Evolutionary conservation across 805 yeast genomes (phyloP).

Genomic region (Metschnikowia lunata): DNA sequence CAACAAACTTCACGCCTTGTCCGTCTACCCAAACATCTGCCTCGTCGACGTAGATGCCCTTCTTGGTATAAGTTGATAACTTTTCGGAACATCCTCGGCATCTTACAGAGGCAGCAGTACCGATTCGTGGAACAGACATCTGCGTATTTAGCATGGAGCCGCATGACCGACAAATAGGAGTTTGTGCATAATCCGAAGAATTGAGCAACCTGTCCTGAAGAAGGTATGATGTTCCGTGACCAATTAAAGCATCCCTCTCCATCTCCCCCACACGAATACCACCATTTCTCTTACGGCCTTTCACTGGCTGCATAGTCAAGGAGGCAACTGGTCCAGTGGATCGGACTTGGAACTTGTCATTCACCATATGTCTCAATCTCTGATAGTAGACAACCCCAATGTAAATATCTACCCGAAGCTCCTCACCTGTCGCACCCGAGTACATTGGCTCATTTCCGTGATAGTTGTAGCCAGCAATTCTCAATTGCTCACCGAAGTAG

Average conservation of each 20-base stretch:
- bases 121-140: slow-evolving; percentile 85
- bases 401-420: slow-evolving; percentile 90
- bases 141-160: slow-evolving; percentile 91
- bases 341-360: slow-evolving; percentile 98
- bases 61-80: slow-evolving; percentile 51
- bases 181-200: slow-evolving; percentile 92
- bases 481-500: slow-evolving; percentile 90
- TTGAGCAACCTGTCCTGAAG: slow-evolving; percentile 92
- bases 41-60: slow-evolving; percentile 52
- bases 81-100: slow-evolving; percentile 89
- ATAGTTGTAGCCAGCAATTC: slow-evolving; percentile 86
- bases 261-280: slow-evolving; percentile 99
- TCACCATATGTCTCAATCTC: slow-evolving; percentile 98
- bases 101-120: slow-evolving; percentile 68
- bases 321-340: slow-evolving; percentile 98
- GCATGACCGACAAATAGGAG: slow-evolving; percentile 85
- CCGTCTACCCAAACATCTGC: slow-evolving; percentile 96
- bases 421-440: slow-evolving; percentile 98
- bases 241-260: slow-evolving; percentile 99
- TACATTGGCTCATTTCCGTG: slow-evolving; percentile 99
- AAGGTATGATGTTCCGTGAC: slow-evolving; percentile 95
- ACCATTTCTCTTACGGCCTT: slow-evolving; percentile 97
- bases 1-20: slow-evolving; percentile 83
- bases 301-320: slow-evolving; percentile 98
- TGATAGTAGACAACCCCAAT: slow-evolving; percentile 97